phyloP scores from a whole-genome alignment of 2,329 filamentous ascomycete genomes.

The Lachnum nothofagi region DNA sequence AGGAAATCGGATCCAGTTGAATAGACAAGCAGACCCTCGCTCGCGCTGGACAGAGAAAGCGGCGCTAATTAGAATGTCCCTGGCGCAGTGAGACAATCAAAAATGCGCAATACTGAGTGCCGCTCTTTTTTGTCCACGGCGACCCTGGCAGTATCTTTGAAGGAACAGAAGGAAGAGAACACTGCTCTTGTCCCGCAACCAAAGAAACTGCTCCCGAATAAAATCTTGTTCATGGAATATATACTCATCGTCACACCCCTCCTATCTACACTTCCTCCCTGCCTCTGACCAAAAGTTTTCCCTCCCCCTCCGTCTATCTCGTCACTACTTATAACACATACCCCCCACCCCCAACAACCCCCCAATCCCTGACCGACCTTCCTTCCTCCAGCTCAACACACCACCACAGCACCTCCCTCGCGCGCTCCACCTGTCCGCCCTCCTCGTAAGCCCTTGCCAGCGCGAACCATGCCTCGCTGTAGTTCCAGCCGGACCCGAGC shows the following conservation, averaged over 20 bases:
- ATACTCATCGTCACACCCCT: background rate
- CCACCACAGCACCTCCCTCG: slow-evolving; percentile 94
- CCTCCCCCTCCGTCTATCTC: background rate
- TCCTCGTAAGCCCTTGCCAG: slow-evolving; percentile 84
- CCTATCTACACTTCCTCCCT: too few species aligned
- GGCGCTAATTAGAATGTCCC: too few species aligned
- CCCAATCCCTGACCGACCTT: slow-evolving; percentile 74
- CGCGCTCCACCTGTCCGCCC: slow-evolving; percentile 77
- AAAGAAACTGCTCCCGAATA: too few species aligned
- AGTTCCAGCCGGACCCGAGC: slow-evolving; percentile 82
- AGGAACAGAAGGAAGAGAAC: too few species aligned
- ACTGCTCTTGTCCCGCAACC: too few species aligned
- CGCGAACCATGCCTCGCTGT: slow-evolving; percentile 87
- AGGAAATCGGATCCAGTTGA: too few species aligned
- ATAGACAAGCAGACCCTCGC: too few species aligned
- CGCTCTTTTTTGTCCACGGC: too few species aligned
- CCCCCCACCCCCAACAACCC: slow-evolving; percentile 59
- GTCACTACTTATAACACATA: slow-evolving; percentile 26
- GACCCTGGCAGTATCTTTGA: too few species aligned
- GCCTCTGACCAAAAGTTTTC: background rate
- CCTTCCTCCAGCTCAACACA: slow-evolving; percentile 91
- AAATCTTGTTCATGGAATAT: background rate
- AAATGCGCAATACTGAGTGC: too few species aligned
- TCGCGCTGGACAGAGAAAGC: too few species aligned
- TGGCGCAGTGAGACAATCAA: too few species aligned